Evolutionary conservation across 2,329 filamentous ascomycete species (phyloP).

Genomic region (Aureobasidium uvarum): DNA sequence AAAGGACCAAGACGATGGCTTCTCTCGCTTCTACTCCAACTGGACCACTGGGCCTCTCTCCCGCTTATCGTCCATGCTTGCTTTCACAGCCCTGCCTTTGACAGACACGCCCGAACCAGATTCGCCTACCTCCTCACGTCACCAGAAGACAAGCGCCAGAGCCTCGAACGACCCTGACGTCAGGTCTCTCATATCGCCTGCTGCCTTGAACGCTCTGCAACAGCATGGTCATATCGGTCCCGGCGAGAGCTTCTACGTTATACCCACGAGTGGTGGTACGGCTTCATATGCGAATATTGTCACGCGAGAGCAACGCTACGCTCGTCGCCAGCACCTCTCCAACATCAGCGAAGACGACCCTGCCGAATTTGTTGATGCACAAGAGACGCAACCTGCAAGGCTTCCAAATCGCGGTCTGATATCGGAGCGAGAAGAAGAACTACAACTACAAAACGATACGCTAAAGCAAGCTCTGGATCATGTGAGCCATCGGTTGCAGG

Average conservation of each 20-base stretch:
- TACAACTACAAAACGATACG: slow-evolving; percentile 82
- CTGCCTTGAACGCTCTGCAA: slow-evolving; percentile 74
- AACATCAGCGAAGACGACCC: slow-evolving; percentile 54
- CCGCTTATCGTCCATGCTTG: slow-evolving; percentile 82
- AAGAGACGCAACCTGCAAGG: slow-evolving; percentile 58
- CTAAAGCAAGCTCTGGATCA: slow-evolving; percentile 84
- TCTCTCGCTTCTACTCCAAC: slow-evolving; percentile 82
- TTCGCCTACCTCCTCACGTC: slow-evolving; percentile 34
- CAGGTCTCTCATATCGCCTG: slow-evolving; percentile 77
- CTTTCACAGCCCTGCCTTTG: slow-evolving; percentile 88
- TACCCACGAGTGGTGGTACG: slow-evolving; percentile 86
- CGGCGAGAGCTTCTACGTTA: slow-evolving; percentile 82
- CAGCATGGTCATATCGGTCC: slow-evolving; percentile 50
- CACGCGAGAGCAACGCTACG: slow-evolving; percentile 45
- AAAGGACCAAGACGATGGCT: slow-evolving; percentile 59
- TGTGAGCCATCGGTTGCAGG: slow-evolving; percentile 80
- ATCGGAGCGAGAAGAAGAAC: slow-evolving; percentile 62
- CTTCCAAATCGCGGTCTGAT: slow-evolving; percentile 44
- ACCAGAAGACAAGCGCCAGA: slow-evolving; percentile 33
- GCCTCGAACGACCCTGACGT: slow-evolving; percentile 62
- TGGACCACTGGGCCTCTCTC: slow-evolving; percentile 85
- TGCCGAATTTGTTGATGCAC: slow-evolving; percentile 87
- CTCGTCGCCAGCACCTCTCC: slow-evolving; percentile 45
- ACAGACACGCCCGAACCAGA: slow-evolving; percentile 34
- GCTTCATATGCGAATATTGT: slow-evolving; percentile 91